A percentile compares a stretch with the other conserved stretches of the same genome.
Evolutionary conservation across 345 rosid genomes (phyloP).

Genomic region (Reutealis trisperma): DNA sequence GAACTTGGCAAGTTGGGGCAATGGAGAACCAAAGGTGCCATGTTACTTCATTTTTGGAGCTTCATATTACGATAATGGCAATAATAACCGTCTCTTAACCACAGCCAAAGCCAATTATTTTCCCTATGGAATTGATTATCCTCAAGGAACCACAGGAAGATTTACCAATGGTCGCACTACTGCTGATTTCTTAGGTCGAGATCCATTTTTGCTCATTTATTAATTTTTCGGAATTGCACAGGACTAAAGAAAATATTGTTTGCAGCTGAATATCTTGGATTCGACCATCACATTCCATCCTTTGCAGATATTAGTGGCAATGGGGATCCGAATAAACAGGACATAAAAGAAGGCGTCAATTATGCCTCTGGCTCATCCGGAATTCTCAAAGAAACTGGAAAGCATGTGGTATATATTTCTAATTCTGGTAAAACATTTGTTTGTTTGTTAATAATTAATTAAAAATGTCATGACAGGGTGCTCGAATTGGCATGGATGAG

Average conservation of each 20-base stretch:
- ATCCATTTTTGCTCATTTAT: not conserved
- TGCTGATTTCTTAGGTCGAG: conserved; percentile 16
- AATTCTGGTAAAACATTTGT: not conserved
- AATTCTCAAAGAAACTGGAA: conserved; percentile 12
- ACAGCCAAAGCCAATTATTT: conserved; percentile 13
- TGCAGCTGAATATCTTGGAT: conserved; percentile 20
- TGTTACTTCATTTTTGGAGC: conserved; percentile 33
- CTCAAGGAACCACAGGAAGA: conserved; percentile 22
- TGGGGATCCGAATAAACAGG: not conserved
- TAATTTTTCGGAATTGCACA: no score
- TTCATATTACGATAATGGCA: conserved; percentile 23
- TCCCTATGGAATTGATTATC: conserved; percentile 30
- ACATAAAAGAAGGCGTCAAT: conserved; percentile 12
- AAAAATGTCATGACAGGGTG: conserved; percentile 13
- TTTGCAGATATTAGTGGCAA: not conserved
- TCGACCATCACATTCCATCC: conserved; percentile 2
- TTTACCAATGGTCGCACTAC: conserved; percentile 24
- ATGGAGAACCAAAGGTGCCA: conserved; percentile 15
- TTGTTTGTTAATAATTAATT: no score
- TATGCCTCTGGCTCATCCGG: conserved; percentile 25
- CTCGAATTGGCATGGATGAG: not conserved
- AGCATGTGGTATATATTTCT: not conserved
- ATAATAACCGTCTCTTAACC: conserved; percentile 24
- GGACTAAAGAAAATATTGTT: no score
- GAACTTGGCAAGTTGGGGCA: not conserved